These are phyloP conservation scores for Cytospora piceae DNA, from an alignment of 2,329 filamentous ascomycete species.

Conservation along the genomic window DNA sequence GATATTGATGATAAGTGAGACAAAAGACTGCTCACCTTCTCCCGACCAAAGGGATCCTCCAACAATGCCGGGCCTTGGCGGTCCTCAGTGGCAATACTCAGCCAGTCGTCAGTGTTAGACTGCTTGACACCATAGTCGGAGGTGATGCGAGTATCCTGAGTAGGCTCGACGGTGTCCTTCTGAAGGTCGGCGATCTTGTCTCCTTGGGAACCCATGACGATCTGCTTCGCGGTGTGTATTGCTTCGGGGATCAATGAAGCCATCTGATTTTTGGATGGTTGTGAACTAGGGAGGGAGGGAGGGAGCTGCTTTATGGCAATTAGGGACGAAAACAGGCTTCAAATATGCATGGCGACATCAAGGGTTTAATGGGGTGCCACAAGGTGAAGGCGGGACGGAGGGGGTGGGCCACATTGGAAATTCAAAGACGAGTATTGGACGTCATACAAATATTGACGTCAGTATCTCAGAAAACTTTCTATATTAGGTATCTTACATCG, in stretches of 20 bases:
- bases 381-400: not conserved
- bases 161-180: conserved; percentile 60
- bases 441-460: conserved; percentile 18
- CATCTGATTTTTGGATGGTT: conserved; percentile 2
- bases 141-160: conserved; percentile 65
- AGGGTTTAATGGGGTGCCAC: not conserved
- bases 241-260: conserved; percentile 38
- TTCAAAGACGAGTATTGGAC: conserved; percentile 23
- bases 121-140: conserved; percentile 79
- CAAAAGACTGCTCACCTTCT: conserved; percentile 59
- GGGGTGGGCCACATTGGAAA: conserved; percentile 19
- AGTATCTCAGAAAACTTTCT: conserved; percentile 1
- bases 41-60: conserved; percentile 72
- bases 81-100: conserved; percentile 65
- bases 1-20: not conserved
- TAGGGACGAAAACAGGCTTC: not conserved
- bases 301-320: not conserved
- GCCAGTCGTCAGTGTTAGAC: conserved; percentile 76
- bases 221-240: conserved; percentile 43
- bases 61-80: conserved; percentile 69
- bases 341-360: not conserved
- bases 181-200: conserved; percentile 67
- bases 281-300: not conserved
- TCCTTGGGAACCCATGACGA: conserved; percentile 46
- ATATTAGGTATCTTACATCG: not conserved